Percentiles rank a stretch among this genome's conserved stretches.
Conservation (phyloP, 345 rosid genomes). For the Limnanthes douglasii region DNA sequence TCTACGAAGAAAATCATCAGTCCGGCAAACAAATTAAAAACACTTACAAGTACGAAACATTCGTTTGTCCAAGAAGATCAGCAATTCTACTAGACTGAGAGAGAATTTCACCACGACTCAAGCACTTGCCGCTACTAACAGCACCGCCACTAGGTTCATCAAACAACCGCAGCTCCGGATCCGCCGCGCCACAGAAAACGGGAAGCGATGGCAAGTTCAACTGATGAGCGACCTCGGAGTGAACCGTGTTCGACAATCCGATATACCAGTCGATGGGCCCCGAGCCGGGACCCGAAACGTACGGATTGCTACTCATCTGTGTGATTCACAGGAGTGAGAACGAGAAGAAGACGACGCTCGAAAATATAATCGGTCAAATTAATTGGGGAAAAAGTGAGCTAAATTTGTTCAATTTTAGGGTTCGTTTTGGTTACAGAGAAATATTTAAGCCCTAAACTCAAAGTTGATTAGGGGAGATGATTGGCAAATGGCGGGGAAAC, state of each 20-base stretch:
- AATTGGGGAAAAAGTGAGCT: constrained; percentile 6
- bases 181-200: constrained; percentile 68
- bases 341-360: constrained; percentile 18
- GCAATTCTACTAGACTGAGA: constrained; percentile 62
- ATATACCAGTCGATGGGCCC: constrained; percentile 26
- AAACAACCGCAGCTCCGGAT: constrained; percentile 47
- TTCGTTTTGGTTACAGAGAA: constrained; percentile 5
- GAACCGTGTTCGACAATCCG: constrained; percentile 75
- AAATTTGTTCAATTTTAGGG: constrained; percentile 16
- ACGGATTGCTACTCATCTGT: constrained; percentile 51
- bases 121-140: constrained; percentile 18
- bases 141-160: constrained; percentile 27
- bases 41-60: constrained; percentile 88
- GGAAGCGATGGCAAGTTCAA: constrained; percentile 90
- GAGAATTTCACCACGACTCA: constrained; percentile 56
- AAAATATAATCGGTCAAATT: constrained; percentile 9
- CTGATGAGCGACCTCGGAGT: constrained; percentile 86
- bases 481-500: constrained; percentile 72
- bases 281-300: constrained; percentile 26
- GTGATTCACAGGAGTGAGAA: constrained; percentile 9
- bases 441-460: constrained; percentile 32
- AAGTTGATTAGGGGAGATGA: constrained; percentile 9
- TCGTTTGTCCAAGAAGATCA: constrained; percentile 51
- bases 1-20: too few relatives aligned
- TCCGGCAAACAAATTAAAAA: too few relatives aligned